Percentiles rank a stretch among this genome's conserved stretches.
These are phyloP conservation scores for Aspergillus glaucus DNA, from an alignment of 2,329 filamentous ascomycete species.

Conservation along the genomic window DNA sequence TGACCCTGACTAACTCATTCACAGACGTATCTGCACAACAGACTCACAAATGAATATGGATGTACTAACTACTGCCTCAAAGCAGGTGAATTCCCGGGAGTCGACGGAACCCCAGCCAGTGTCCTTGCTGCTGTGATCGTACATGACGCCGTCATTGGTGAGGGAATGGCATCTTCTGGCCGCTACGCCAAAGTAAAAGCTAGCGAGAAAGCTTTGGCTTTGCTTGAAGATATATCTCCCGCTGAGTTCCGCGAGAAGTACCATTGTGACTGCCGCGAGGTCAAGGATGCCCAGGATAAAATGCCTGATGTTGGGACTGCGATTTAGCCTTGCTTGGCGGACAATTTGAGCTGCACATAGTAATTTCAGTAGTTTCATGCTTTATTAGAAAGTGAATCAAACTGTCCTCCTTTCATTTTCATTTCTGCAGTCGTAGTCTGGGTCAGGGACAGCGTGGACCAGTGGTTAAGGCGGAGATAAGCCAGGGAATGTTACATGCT, in stretches of 20 bases:
- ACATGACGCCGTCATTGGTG: constrained; percentile 62
- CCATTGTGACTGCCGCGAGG: constrained; percentile 55
- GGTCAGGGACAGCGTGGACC: constrained; percentile 3
- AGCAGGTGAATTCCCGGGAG: constrained; percentile 38
- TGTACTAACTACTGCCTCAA: constrained; percentile 55
- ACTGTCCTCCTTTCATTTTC: too few relatives aligned
- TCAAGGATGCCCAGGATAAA: constrained; percentile 2
- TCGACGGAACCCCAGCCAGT: constrained; percentile 40
- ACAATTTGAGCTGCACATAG: neutral
- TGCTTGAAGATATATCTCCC: constrained; percentile 45
- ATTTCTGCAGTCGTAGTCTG: neutral
- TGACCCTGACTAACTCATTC: neutral
- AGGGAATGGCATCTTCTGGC: constrained; percentile 56
- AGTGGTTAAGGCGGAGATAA: neutral
- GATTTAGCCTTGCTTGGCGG: constrained; percentile 9
- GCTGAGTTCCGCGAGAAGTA: constrained; percentile 56
- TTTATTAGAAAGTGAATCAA: too few relatives aligned
- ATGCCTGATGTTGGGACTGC: constrained; percentile 22
- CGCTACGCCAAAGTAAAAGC: constrained; percentile 64
- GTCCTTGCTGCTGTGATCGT: constrained; percentile 70
- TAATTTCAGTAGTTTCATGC: neutral
- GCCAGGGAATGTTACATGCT: constrained; percentile 1
- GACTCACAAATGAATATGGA: constrained; percentile 58
- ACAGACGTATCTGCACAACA: constrained; percentile 59
- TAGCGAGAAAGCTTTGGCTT: constrained; percentile 34